phyloP scores from a whole-genome alignment of 2,329 filamentous ascomycete genomes.

The Chrysoporthe cubensis region DNA sequence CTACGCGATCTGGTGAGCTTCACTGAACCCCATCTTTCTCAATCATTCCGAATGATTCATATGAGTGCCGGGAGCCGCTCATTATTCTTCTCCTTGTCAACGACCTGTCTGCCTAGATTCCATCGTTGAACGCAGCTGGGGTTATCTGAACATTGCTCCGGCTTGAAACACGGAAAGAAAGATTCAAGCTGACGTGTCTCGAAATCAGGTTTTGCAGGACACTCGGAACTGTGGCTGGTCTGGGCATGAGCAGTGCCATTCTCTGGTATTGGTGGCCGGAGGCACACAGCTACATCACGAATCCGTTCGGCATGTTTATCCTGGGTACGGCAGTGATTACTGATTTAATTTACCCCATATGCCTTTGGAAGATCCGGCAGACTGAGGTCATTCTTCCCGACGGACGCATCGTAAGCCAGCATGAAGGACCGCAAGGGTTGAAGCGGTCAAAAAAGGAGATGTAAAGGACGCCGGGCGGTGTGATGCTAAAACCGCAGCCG shows the following conservation, averaged over 20 bases:
- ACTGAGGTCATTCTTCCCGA: slow-evolving; percentile 44
- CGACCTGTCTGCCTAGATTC: not conserved
- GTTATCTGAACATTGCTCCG: not conserved
- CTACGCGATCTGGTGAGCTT: slow-evolving; percentile 53
- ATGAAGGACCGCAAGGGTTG: not conserved
- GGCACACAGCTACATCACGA: slow-evolving; percentile 51
- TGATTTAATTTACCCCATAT: slow-evolving; percentile 50
- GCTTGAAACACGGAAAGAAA: not conserved
- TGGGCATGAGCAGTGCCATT: slow-evolving; percentile 43
- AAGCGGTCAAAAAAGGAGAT: slow-evolving; percentile 14
- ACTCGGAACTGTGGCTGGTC: slow-evolving; percentile 47
- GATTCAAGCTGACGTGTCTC: slow-evolving; percentile 12
- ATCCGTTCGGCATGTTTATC: slow-evolving; percentile 48
- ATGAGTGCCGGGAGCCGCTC: not conserved
- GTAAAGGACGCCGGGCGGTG: not conserved
- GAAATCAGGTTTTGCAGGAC: slow-evolving; percentile 47
- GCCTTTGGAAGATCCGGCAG: slow-evolving; percentile 44
- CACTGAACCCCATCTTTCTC: not conserved
- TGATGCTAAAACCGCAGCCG: not conserved
- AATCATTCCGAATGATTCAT: not conserved
- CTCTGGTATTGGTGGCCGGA: slow-evolving; percentile 58
- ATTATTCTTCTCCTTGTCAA: not conserved
- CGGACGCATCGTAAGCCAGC: slow-evolving; percentile 39
- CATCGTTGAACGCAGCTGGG: not conserved
- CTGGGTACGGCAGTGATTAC: slow-evolving; percentile 44